Base-by-base conservation (phyloP, 2,329 filamentous ascomycete genomes). In the Colletotrichum orchidophilum region DNA sequence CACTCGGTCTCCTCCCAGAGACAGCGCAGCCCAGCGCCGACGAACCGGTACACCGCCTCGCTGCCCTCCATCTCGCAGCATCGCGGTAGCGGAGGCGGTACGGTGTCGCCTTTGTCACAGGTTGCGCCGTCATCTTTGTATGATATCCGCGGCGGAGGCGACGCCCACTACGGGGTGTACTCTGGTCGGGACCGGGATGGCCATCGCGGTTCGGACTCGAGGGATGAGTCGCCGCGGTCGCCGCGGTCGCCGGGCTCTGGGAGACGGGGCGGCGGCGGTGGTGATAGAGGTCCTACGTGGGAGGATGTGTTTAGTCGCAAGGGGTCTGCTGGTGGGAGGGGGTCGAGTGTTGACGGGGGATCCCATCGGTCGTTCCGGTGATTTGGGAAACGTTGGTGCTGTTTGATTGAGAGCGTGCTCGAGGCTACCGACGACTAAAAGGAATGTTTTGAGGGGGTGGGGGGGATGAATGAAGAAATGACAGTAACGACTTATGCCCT, bases 1-100 rank as follows among this genome's bases (percentile, higher is more conserved):
- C 35, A 70, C 29, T 72, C 59, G 18, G 18, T 26, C 13, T 33
- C 26, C n/a, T 33, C 53, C 3, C 46, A 31, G 21, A 35, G 59
- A 5, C 70, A 49, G 13, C 53, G 70, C 13, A 72, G 66, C 35
- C 66, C 70, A n/a, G 33, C 60, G n/a, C 66, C 54, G 13, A 18
- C n/a, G 15, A 72, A 70, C 1, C 31, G 70, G 46, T 65, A 63
- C 27, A 72, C 59, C 54, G 54, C 70, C 0, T 72, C 70, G 21
- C 54, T 72, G 5, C 66, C 66, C 2, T 39, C 46, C 11, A 65
- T 72, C 9, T 31, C 68, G 18, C 66, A 69, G 13, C 55, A 66
- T 13, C 60, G 31, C 3, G 6, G 12, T 8, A 46, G 39, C 39
- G 6, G 39, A 1, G 39, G 39, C 3, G 39, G 8, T 12, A 24